Conservation (phyloP, 164 flowering plant species). For the Macadamia tetraphylla region DNA sequence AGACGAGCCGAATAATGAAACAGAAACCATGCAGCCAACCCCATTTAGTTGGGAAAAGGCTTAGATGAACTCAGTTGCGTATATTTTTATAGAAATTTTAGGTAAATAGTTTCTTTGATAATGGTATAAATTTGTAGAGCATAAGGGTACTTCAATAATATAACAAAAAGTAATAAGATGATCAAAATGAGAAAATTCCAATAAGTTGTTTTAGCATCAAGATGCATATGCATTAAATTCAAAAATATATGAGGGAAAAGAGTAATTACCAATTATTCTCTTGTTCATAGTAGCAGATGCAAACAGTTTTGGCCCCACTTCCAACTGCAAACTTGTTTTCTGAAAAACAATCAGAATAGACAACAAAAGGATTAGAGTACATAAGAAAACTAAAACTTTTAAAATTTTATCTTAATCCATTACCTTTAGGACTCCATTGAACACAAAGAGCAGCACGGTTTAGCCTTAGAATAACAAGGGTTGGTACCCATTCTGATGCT, state of each 20-base stretch:
- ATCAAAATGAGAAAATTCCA: no score
- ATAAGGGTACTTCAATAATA: no score
- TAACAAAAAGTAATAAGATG: no score
- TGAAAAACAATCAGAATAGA: constrained; percentile 19
- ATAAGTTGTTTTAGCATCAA: no score
- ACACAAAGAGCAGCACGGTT: constrained; percentile 99
- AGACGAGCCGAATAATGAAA: no score
- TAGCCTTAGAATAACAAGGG: constrained; percentile 90
- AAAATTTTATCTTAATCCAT: neutral
- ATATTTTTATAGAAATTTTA: no score
- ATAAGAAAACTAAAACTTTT: neutral
- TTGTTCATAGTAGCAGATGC: constrained; percentile 97
- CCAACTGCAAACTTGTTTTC: constrained; percentile 99
- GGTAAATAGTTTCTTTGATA: no score
- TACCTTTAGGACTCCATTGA: constrained; percentile 98
- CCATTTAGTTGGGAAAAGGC: no score
- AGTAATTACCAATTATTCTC: constrained; percentile 84
- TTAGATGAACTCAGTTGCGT: no score
- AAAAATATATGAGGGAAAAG: neutral
- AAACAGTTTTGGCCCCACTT: constrained; percentile 99
- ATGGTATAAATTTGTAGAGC: no score
- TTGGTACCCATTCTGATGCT: constrained; percentile 90
- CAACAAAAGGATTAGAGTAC: neutral
- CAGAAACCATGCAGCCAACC: no score
- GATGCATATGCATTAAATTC: no score